A percentile compares a stretch with the other conserved stretches of the same genome.
These are phyloP conservation scores for Lagerstroemia fauriei DNA, from an alignment of 441 rosid species.

Conservation along the genomic window DNA sequence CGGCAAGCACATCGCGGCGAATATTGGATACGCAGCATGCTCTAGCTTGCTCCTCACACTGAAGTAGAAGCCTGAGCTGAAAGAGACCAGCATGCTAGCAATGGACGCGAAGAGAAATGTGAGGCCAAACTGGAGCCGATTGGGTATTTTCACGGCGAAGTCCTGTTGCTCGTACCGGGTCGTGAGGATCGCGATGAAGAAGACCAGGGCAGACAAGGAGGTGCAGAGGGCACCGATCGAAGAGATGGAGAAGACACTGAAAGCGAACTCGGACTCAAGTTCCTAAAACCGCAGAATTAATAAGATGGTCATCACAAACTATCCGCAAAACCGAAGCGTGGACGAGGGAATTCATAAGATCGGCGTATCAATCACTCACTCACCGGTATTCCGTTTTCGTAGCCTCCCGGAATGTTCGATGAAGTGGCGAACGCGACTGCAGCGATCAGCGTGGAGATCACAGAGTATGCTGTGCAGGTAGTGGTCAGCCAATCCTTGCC, in stretches of 20 bases:
- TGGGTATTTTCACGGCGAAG: constrained; percentile 37
- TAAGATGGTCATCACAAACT: neutral
- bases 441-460: constrained; percentile 52
- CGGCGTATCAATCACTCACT: neutral
- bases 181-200: constrained; percentile 50
- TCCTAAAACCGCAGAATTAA: constrained; percentile 31
- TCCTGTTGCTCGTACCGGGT: constrained; percentile 45
- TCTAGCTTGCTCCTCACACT: constrained; percentile 38
- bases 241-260: constrained; percentile 45
- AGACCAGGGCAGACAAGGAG: constrained; percentile 41
- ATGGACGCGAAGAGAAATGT: constrained; percentile 46
- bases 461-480: constrained; percentile 51
- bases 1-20: constrained; percentile 45
- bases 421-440: constrained; percentile 55
- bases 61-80: constrained; percentile 54
- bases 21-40: constrained; percentile 43
- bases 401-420: constrained; percentile 47
- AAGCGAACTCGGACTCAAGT: constrained; percentile 39
- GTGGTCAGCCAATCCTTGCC: neutral
- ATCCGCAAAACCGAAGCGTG: no score
- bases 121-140: constrained; percentile 43
- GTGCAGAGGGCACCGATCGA: constrained; percentile 51
- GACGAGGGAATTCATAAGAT: neutral
- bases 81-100: constrained; percentile 44
- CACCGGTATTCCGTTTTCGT: constrained; percentile 2